phyloP scores from a whole-genome alignment of 2,329 filamentous ascomycete genomes.

The Ophioceras dolichostomum region DNA sequence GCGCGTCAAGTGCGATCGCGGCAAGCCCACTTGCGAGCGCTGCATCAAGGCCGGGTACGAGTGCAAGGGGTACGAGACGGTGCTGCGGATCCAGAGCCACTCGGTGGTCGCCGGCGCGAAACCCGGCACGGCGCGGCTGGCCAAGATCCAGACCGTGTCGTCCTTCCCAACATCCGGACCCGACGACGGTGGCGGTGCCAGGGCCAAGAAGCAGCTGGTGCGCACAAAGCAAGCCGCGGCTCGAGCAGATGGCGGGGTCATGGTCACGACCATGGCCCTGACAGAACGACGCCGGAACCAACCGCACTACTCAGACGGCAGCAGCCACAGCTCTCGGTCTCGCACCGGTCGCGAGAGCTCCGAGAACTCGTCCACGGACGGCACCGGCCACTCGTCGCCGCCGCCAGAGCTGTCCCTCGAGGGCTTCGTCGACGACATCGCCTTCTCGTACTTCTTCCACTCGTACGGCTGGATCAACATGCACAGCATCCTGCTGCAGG shows the following conservation, averaged over 20 bases:
- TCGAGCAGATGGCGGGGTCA: too few species aligned
- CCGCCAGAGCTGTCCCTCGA: conserved; percentile 10
- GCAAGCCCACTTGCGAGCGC: conserved; percentile 10
- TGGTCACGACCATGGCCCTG: neutral
- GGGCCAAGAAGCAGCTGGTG: conserved; percentile 1
- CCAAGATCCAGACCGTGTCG: conserved; percentile 10
- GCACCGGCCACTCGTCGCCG: neutral
- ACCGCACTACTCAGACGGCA: neutral
- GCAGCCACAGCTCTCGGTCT: neutral
- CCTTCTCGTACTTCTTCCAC: conserved; percentile 14
- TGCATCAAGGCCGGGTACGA: conserved; percentile 11
- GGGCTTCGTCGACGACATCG: conserved; percentile 14
- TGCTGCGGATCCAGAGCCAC: conserved; percentile 14
- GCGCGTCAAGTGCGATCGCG: conserved; percentile 15
- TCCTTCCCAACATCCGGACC: conserved; percentile 7
- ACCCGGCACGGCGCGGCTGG: conserved; percentile 11
- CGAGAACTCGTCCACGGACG: neutral
- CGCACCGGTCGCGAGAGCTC: neutral
- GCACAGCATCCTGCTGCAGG: conserved; percentile 14
- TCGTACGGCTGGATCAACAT: conserved; percentile 16
- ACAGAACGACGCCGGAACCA: neutral
- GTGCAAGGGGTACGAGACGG: conserved; percentile 14
- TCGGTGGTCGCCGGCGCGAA: conserved; percentile 11
- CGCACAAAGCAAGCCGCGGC: neutral
- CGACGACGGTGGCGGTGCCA: neutral